Base-by-base conservation (phyloP, 495 filamentous ascomycete genomes). In the Lasiosphaeria hispida region DNA sequence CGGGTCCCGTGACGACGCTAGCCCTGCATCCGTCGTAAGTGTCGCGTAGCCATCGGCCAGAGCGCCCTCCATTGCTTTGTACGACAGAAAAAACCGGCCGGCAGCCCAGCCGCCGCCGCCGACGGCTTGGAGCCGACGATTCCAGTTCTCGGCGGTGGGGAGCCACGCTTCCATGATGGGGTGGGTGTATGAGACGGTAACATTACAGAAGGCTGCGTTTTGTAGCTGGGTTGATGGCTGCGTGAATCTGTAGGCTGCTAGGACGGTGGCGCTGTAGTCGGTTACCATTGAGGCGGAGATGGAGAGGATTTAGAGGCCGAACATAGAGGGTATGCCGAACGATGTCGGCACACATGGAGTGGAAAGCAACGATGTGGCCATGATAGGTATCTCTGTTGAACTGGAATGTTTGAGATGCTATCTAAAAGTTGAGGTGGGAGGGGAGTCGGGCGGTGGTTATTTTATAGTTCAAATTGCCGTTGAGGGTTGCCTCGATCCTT, bases 21-120 rank as follows among this genome's bases (percentile, higher is more conserved):
- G 57, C 62, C 19, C 72, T 63, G 0, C 80, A 79, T 17, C 68
- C 77, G 67, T 80, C 73, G 0, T 71, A 77, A 2, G 70, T 68
- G 72, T 61, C 0, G 73, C 63, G 44, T 75, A 80, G 0, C 79
- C 79, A 0, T 65, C 62, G 23, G 53, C 59, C 0, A 73, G 61
- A 1, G 70, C 70, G 7, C 60, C 64, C 47, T 48, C 51, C 67
- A 71, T 73, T 18, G 35, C 63, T 3, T 33, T 47, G 60, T 57
- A 61, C 4, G 55, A 18, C 7, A 61, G 48, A 33, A 30, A 23
- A 36, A 41, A 57, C 3, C 57, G 47, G 4, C 75, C 73, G 9
- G 74, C 71, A 9, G 49, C 52, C 41, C 62, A 83, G 2, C 76
- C 79, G 3, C 68, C 75, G 1, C 81, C 79, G 10, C 81, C 79